These are phyloP conservation scores for Wickerhamomyces queroliae DNA, from an alignment of 805 yeast species.

Conservation along the genomic window DNA sequence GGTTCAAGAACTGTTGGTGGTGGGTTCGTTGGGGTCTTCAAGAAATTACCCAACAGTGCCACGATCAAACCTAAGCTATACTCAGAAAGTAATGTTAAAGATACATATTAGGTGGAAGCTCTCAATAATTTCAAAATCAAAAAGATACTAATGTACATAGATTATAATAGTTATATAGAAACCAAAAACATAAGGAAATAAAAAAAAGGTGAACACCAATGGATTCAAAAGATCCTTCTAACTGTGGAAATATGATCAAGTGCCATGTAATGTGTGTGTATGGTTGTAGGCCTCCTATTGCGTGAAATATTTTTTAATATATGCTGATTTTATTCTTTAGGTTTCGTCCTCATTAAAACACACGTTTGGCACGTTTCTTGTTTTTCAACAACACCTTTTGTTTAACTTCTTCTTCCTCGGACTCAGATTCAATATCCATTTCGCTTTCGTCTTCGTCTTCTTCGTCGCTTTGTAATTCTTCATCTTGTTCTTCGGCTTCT, in stretches of 20 bases:
- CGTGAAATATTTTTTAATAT: background rate
- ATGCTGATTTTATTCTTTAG: background rate
- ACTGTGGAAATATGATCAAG: no score
- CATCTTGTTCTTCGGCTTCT: conserved; percentile 39
- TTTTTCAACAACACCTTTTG: conserved; percentile 31
- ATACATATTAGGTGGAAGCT: background rate
- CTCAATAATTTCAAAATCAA: no score
- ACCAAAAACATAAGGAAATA: background rate
- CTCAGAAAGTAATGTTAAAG: background rate
- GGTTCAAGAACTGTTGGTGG: conserved; percentile 43
- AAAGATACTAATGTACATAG: background rate
- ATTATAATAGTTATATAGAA: no score
- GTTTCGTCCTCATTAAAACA: conserved; percentile 5
- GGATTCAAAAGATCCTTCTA: no score
- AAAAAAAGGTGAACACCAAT: background rate
- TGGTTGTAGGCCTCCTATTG: no score
- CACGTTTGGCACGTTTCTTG: conserved; percentile 23
- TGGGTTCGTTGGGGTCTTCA: conserved; percentile 42
- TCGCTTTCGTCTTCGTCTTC: conserved; percentile 45
- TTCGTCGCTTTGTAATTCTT: conserved; percentile 41
- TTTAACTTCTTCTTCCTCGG: conserved; percentile 50
- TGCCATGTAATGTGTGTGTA: no score
- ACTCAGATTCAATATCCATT: conserved; percentile 53
- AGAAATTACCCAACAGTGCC: conserved; percentile 23
- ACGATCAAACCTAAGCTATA: conserved; percentile 1